These are phyloP conservation scores for Diaporthe vexans DNA, from an alignment of 2,329 filamentous ascomycete species.

Conservation along the genomic window DNA sequence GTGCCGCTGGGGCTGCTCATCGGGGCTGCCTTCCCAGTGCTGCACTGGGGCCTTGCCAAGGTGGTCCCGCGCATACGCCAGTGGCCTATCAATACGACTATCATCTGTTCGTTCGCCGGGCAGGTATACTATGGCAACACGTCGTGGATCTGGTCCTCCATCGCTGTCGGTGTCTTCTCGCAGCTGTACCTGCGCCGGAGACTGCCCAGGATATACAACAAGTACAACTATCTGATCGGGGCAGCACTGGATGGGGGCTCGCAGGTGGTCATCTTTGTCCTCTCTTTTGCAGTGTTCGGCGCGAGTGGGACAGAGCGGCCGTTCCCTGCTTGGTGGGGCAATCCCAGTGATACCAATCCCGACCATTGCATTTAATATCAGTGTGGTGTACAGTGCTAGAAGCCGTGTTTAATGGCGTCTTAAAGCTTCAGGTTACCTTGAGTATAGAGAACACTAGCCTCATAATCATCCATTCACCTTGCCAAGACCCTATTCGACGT, in stretches of 20 bases:
- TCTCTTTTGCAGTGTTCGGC: conserved; percentile 60
- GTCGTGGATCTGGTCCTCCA: conserved; percentile 48
- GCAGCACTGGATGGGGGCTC: conserved; percentile 57
- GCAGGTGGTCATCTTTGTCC: conserved; percentile 56
- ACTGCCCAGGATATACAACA: conserved; percentile 54
- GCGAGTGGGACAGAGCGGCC: conserved; percentile 54
- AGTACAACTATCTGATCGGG: conserved; percentile 57
- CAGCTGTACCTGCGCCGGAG: conserved; percentile 54
- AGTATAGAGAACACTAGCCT: too few relatives aligned
- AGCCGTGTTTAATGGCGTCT: too few relatives aligned
- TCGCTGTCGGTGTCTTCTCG: conserved; percentile 47
- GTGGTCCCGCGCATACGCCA: conserved; percentile 45
- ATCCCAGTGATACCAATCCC: conserved; percentile 30
- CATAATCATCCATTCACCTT: too few relatives aligned
- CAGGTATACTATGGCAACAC: conserved; percentile 56
- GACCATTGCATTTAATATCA: conserved; percentile 36
- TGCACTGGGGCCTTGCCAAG: conserved; percentile 50
- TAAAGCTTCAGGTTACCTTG: too few relatives aligned
- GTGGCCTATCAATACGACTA: conserved; percentile 52
- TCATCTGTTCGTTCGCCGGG: conserved; percentile 48
- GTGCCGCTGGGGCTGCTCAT: conserved; percentile 53
- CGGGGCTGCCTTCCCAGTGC: conserved; percentile 55
- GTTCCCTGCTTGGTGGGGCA: conserved; percentile 49
- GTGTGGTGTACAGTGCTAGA: background rate
- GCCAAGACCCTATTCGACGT: too few relatives aligned